These are phyloP conservation scores for Isoetes engelmannii DNA, from an alignment of 83 land plant genomes.

Conservation along the genomic window DNA sequence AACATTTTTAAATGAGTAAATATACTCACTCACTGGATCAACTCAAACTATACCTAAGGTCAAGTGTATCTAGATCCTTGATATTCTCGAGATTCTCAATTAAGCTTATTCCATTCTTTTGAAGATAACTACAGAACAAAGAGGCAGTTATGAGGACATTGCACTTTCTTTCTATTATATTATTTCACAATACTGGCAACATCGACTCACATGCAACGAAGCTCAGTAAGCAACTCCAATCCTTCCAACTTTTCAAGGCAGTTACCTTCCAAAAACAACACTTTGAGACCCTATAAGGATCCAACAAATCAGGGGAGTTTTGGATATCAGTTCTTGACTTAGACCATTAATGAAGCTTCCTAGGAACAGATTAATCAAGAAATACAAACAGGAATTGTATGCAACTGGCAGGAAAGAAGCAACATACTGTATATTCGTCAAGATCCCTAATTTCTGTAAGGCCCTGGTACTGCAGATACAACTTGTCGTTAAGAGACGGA, in stretches of 20 bases:
- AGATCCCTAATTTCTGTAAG: slow-evolving; percentile 11
- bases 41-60: slow-evolving; percentile 17
- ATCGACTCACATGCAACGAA: slow-evolving; percentile 21
- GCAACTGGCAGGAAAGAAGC: neutral
- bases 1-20: neutral
- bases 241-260: slow-evolving; percentile 21
- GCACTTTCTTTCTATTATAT: neutral
- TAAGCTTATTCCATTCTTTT: slow-evolving; percentile 10
- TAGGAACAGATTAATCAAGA: no score
- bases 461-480: slow-evolving; percentile 22
- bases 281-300: slow-evolving; percentile 17
- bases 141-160: neutral
- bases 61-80: slow-evolving; percentile 22
- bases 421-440: slow-evolving; percentile 22
- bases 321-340: no score
- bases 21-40: neutral
- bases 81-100: slow-evolving; percentile 21
- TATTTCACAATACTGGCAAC: neutral
- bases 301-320: neutral
- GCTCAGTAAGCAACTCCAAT: slow-evolving; percentile 14
- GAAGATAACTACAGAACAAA: slow-evolving; percentile 10
- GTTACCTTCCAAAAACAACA: slow-evolving; percentile 22
- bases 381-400: neutral
- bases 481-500: slow-evolving; percentile 16
- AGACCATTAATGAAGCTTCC: no score